phyloP scores from a whole-genome alignment of 768 basidiomycete species.

The Tricholoma bakamatsutake region DNA sequence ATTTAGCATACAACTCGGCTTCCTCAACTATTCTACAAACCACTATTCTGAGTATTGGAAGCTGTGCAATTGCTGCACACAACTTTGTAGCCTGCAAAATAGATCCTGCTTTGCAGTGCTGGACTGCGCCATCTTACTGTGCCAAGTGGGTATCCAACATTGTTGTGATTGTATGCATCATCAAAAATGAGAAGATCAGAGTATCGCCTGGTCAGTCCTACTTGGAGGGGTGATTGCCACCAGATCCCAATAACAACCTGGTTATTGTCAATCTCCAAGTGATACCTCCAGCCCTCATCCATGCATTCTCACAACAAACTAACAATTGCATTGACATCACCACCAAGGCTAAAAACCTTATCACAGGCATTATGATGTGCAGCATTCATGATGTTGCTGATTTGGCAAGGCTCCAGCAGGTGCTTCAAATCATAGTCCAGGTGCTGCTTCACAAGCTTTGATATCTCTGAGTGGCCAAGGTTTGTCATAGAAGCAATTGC shows the following conservation, averaged over 20 bases:
- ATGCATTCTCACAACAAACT: slow-evolving; percentile 8
- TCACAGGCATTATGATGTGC: slow-evolving; percentile 12
- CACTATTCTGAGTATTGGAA: background rate
- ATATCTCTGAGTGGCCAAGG: slow-evolving; percentile 10
- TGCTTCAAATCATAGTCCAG: background rate
- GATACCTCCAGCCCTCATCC: background rate
- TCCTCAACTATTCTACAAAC: background rate
- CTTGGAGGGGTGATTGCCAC: slow-evolving; percentile 28
- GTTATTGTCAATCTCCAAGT: background rate
- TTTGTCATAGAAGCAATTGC: slow-evolving; percentile 7
- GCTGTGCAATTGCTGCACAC: no score
- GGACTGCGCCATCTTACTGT: background rate
- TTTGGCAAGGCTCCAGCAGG: slow-evolving; percentile 23
- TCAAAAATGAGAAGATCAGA: slow-evolving; percentile 19
- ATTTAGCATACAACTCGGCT: background rate
- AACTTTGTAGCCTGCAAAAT: background rate
- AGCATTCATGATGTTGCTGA: no score
- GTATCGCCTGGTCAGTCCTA: slow-evolving; percentile 12
- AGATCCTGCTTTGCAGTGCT: background rate
- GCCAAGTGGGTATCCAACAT: no score
- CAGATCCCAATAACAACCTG: slow-evolving; percentile 16
- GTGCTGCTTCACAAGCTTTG: slow-evolving; percentile 8
- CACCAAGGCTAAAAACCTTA: slow-evolving; percentile 18
- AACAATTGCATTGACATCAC: slow-evolving; percentile 22
- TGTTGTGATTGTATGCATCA: slow-evolving; percentile 17